phyloP scores from a whole-genome alignment of 371 early-diverging fungal genomes.

The Syncephalis plumigaleata region DNA sequence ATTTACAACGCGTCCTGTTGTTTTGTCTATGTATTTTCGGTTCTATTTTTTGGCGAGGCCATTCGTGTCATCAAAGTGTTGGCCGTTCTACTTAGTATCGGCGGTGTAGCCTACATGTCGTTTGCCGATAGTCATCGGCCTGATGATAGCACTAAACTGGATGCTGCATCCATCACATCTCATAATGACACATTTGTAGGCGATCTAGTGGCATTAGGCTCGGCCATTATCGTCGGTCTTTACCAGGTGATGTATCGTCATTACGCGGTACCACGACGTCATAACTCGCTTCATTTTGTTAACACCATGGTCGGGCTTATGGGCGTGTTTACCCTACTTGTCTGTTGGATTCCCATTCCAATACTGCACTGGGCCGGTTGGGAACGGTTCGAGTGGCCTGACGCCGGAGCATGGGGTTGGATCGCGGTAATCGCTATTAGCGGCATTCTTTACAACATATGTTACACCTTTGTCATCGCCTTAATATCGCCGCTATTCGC shows the following conservation, averaged over 20 bases:
- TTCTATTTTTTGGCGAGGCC: conserved; percentile 41
- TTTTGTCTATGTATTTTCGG: conserved; percentile 62
- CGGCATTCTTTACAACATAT: conserved; percentile 59
- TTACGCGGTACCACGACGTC: conserved; percentile 33
- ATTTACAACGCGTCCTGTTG: conserved; percentile 69
- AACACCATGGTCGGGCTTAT: conserved; percentile 47
- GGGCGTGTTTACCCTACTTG: conserved; percentile 30
- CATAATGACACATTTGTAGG: conserved; percentile 14
- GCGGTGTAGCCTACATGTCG: conserved; percentile 50
- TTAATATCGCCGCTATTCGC: conserved; percentile 66
- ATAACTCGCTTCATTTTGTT: conserved; percentile 26
- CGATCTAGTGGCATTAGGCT: conserved; percentile 25
- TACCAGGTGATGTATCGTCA: conserved; percentile 67
- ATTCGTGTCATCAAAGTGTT: conserved; percentile 30
- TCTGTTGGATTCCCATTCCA: conserved; percentile 64
- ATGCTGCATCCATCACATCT: too few species aligned
- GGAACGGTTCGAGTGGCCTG: conserved; percentile 50
- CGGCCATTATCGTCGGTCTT: conserved; percentile 37
- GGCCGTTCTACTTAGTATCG: conserved; percentile 43
- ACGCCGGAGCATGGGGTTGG: conserved; percentile 19
- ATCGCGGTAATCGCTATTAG: conserved; percentile 42
- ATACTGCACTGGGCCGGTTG: conserved; percentile 33
- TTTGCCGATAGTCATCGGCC: conserved; percentile 10
- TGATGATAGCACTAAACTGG: neutral
- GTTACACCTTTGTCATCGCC: conserved; percentile 60